Evolutionary conservation across 1,284 basidiomycete species (phyloP).

Genomic region (Trametes sp.): DNA sequence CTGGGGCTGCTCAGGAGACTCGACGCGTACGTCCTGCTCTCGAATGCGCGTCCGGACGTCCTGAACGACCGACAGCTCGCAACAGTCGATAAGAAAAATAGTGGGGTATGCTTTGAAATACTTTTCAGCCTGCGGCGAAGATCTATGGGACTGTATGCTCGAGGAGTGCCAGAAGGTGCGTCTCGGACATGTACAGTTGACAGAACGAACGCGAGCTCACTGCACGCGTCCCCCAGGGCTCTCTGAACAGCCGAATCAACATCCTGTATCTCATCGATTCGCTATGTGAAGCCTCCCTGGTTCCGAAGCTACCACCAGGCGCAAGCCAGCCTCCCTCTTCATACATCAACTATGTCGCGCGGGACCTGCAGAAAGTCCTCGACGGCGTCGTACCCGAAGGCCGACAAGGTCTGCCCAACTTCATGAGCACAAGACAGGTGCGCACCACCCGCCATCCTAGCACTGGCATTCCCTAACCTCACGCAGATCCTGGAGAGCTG

Average conservation of each 20-base stretch:
- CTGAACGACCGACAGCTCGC: constrained; percentile 63
- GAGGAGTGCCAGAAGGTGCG: constrained; percentile 88
- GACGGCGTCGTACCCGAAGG: constrained; percentile 84
- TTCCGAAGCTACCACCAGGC: constrained; percentile 65
- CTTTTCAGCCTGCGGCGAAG: constrained; percentile 84
- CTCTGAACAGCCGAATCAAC: constrained; percentile 91
- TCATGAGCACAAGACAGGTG: constrained; percentile 86
- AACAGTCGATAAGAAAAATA: constrained; percentile 90
- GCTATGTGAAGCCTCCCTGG: constrained; percentile 80
- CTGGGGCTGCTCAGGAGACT: constrained; percentile 74
- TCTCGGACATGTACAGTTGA: constrained; percentile 1
- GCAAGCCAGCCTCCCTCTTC: constrained; percentile 54
- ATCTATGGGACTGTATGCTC: constrained; percentile 93
- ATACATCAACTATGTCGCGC: constrained; percentile 79
- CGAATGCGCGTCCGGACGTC: constrained; percentile 30
- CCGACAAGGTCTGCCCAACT: constrained; percentile 84
- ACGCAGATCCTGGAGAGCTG: constrained; percentile 85
- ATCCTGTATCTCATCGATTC: constrained; percentile 92
- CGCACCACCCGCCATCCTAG: constrained; percentile 26
- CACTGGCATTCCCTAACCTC: neutral
- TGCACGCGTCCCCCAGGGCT: constrained; percentile 58
- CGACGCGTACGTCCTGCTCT: constrained; percentile 70
- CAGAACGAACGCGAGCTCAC: constrained; percentile 10
- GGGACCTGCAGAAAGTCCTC: constrained; percentile 81
- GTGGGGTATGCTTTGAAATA: constrained; percentile 89